Evolutionary conservation across 495 filamentous ascomycete species (phyloP), one percentile per base, ranked within the genome.

Genomic region (Penicillium maclennaniae): DNA sequence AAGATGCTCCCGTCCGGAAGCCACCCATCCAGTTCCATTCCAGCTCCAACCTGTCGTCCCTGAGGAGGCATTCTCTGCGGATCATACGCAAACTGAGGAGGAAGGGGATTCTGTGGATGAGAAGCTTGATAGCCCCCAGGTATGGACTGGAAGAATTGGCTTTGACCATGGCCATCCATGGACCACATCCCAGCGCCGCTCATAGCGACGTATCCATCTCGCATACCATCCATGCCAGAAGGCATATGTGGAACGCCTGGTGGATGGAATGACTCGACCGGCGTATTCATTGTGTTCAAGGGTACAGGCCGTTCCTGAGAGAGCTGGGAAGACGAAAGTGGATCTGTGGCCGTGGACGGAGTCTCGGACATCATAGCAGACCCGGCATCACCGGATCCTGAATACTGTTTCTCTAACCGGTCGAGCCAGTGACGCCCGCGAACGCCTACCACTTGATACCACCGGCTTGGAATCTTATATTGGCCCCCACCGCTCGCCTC

Each of bases 1-100:
- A 60, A 71, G 4, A 73, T 58, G 49, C 62, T 68, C 15, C 67
- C 67, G 40, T 68, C 65, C 9, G 70, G 65, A 41, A 71, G 45
- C 70, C 70, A 73, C 0, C 65, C 70, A 53, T 73, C 70, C 27
- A 73, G 25, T 38, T 71, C 70, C 63, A 73, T 67, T 25, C 66
- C 60, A 19, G 55, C 54, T 6, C 56, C 28, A 27, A 49, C 56
- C 7, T 47, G 54, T 20, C 34, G 47, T 27, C 42, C 46, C 19
- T 51, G 65, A 26, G 49, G 54, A 44, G 57, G 55, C 23, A 55
- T 52, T 46, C 51, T 55, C 37, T 66, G 63, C 23, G 65, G 56
- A 38, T 67, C 64, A 54, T 65, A 72, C 23, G 51, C 46, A 54
- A 62, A 70, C 7, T 63, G 69, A 36, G 61, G 52, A 5, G 59